Evolutionary conservation across 129 eudicot genomes (phyloP).

Genomic region (Tagetes patula): DNA sequence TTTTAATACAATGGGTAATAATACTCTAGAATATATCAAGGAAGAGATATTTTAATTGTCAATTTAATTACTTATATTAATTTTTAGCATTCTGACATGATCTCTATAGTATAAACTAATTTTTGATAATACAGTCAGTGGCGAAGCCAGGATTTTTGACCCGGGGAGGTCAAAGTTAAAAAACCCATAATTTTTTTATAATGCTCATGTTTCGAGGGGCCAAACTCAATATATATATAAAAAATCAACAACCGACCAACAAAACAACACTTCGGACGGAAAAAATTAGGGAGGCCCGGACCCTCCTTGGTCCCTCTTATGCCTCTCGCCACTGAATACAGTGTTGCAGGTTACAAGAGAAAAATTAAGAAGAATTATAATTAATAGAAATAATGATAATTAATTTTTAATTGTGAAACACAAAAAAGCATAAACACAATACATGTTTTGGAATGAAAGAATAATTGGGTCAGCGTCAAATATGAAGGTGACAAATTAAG

Average conservation of each 20-base stretch:
- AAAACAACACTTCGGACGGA: too few species aligned
- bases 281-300: too few species aligned
- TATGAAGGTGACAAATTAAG: conserved; percentile 26
- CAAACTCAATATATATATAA: too few species aligned
- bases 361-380: not conserved
- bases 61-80: too few species aligned
- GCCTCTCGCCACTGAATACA: not conserved
- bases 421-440: conserved; percentile 32
- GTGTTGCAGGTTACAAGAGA: not conserved
- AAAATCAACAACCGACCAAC: too few species aligned
- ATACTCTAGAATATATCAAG: not conserved
- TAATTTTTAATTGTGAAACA: conserved; percentile 10
- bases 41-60: too few species aligned
- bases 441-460: conserved; percentile 29
- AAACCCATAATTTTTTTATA: too few species aligned
- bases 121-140: too few species aligned
- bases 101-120: not conserved
- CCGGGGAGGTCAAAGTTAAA: too few species aligned
- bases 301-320: too few species aligned
- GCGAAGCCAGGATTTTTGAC: too few species aligned
- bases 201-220: too few species aligned
- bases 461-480: conserved; percentile 26
- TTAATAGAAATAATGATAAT: not conserved
- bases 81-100: not conserved
- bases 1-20: not conserved